Percentiles rank a stretch among this genome's conserved stretches.
Conservation (phyloP, 2,329 filamentous ascomycete genomes). For the Penicillium capsulatum region DNA sequence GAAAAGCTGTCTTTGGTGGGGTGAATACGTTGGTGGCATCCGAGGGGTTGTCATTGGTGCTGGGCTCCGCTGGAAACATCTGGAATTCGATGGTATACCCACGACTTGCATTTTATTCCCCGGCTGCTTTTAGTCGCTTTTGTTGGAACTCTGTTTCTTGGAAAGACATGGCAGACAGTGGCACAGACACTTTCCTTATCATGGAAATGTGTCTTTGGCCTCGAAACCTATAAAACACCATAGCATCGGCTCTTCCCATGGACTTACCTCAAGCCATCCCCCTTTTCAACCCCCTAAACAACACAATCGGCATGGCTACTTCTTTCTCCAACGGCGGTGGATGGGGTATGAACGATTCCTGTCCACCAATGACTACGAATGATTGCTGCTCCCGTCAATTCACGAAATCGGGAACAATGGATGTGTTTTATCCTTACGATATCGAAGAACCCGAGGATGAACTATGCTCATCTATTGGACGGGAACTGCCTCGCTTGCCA, state of each 20-base stretch:
- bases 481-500: slow-evolving; percentile 12
- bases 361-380: slow-evolving; percentile 9
- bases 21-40: too few relatives aligned
- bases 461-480: slow-evolving; percentile 1
- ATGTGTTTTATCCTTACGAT: slow-evolving; percentile 38
- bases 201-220: too few relatives aligned
- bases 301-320: background rate
- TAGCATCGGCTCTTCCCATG: too few relatives aligned
- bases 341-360: slow-evolving; percentile 12
- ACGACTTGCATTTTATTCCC: slow-evolving; percentile 1
- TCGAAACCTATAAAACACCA: too few relatives aligned
- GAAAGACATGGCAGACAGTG: too few relatives aligned
- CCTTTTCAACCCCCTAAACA: too few relatives aligned
- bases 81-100: slow-evolving; percentile 17
- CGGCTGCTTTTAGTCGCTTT: too few relatives aligned
- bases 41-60: background rate
- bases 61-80: slow-evolving; percentile 21
- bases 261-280: too few relatives aligned
- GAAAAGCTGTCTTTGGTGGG: too few relatives aligned
- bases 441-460: slow-evolving; percentile 38
- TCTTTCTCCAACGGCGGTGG: slow-evolving; percentile 8
- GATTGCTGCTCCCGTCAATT: slow-evolving; percentile 15
- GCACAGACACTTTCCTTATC: too few relatives aligned
- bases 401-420: slow-evolving; percentile 12
- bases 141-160: too few relatives aligned